Evolutionary conservation across 768 basidiomycete genomes (phyloP), one percentile per base, ranked within the genome.

Genomic region (Mrakia gelida): DNA sequence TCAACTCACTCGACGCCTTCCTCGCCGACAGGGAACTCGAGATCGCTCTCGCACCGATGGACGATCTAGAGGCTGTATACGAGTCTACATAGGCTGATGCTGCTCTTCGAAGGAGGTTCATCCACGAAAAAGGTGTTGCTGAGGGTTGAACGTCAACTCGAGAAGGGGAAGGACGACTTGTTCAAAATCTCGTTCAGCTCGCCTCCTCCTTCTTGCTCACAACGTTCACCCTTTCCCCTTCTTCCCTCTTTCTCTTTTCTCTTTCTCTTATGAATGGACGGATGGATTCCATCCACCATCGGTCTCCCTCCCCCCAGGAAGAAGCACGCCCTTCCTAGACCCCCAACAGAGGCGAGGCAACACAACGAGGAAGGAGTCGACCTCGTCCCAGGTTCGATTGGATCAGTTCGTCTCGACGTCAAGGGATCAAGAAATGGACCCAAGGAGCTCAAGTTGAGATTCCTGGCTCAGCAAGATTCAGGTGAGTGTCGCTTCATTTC

Each of bases 351-450:
- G 38, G 71, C 71, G 28, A 73, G 71, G 71, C 49, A 73, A 26
- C 49, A 54, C 71, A 30, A 23, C 34, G 52, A 54, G 71, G 41
- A 54, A 11, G 56, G 52, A 18, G 56, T 73, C 71, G 32, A 34
- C 71, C 32, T 73, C 49, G 34, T 73, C 18, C 11, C 71, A 49
- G 75, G 65, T 16, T 34, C 59, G 26, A 30, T 75, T 21, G 75
- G 75, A 18, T 75, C 75, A 1, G 62, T 75, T 41, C 61, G 65
- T 9, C 45, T 65, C 32, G 65, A 75, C 16, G 75, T 65, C 61
- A 75, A 75, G 30, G 62, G 65, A 3, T 18, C 32, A 1, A 34
- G 75, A 30, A 34, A 65, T 38, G 38, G 61, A 15, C 32, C 61
- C 23, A 59, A 41, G 54, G 67, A 38, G 41, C 67, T 70, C 67